These are phyloP conservation scores for Fragaria vesca DNA, from an alignment of 306 rosid genomes.

Conservation along the genomic window DNA sequence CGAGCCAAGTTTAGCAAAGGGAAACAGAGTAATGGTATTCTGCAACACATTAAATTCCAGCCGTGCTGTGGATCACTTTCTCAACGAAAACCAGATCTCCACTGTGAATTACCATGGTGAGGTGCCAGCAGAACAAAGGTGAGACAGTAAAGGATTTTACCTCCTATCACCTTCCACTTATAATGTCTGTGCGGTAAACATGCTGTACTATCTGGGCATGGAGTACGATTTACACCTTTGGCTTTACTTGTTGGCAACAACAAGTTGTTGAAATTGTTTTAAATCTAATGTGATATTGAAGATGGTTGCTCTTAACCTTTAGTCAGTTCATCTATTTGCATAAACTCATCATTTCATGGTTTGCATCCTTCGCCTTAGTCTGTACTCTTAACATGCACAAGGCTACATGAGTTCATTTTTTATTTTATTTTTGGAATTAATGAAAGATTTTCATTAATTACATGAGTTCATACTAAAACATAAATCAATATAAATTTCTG, in stretches of 20 bases:
- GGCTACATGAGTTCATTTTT: background rate
- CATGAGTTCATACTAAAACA: background rate
- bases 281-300: background rate
- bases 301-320: background rate
- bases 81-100: conserved; percentile 73
- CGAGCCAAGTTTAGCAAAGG: conserved; percentile 90
- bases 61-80: conserved; percentile 99
- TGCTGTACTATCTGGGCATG: background rate
- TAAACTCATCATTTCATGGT: background rate
- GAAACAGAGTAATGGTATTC: conserved; percentile 93
- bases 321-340: background rate
- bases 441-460: too few relatives aligned
- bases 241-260: background rate
- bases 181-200: background rate
- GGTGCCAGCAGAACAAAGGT: conserved; percentile 96
- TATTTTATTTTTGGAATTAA: too few relatives aligned
- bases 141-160: conserved; percentile 18
- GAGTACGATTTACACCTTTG: background rate
- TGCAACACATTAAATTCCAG: conserved; percentile 91
- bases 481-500: background rate
- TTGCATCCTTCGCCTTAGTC: background rate
- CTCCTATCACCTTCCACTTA: background rate
- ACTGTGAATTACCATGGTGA: conserved; percentile 93
- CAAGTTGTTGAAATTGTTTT: background rate
- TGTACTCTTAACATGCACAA: background rate